Conservation (phyloP, 2,329 filamentous ascomycete species). For the Fusarium sp. region DNA sequence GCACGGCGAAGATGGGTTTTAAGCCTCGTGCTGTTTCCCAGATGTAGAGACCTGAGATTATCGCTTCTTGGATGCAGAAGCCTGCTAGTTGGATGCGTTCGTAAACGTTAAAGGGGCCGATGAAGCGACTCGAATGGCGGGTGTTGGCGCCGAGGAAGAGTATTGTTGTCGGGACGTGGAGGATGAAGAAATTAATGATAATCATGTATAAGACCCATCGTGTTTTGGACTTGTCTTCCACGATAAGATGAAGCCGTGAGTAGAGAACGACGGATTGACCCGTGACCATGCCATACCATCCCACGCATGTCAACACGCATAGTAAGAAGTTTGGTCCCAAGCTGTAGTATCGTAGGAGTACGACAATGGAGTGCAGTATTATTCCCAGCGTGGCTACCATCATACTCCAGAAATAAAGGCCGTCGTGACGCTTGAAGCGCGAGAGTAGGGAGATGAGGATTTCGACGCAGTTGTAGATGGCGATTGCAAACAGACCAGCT, state of each 20-base stretch:
- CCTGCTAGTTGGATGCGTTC: constrained; percentile 33
- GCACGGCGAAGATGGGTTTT: constrained; percentile 31
- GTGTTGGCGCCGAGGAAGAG: constrained; percentile 35
- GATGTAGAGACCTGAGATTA: constrained; percentile 34
- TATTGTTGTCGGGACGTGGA: constrained; percentile 28
- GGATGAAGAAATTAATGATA: constrained; percentile 31
- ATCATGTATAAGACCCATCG: constrained; percentile 37
- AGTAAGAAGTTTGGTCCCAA: constrained; percentile 32
- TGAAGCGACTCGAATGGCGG: constrained; percentile 5
- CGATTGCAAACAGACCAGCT: constrained; percentile 35
- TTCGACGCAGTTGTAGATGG: constrained; percentile 35
- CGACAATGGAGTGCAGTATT: constrained; percentile 27
- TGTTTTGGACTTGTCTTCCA: constrained; percentile 30
- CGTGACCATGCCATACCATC: constrained; percentile 40
- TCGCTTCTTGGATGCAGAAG: constrained; percentile 33
- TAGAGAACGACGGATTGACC: constrained; percentile 37
- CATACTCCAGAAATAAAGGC: constrained; percentile 38
- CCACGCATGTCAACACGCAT: constrained; percentile 32
- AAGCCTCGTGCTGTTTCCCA: constrained; percentile 33
- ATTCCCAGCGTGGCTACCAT: constrained; percentile 25
- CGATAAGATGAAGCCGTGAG: constrained; percentile 31
- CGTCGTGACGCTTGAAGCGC: constrained; percentile 33
- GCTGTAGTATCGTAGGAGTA: constrained; percentile 35
- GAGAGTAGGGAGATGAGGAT: constrained; percentile 31
- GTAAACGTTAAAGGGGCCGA: constrained; percentile 33